A percentile compares a stretch with the other conserved stretches of the same genome.
Conservation (phyloP, 2,329 filamentous ascomycete species). For the Aurifilum marmelostoma region DNA sequence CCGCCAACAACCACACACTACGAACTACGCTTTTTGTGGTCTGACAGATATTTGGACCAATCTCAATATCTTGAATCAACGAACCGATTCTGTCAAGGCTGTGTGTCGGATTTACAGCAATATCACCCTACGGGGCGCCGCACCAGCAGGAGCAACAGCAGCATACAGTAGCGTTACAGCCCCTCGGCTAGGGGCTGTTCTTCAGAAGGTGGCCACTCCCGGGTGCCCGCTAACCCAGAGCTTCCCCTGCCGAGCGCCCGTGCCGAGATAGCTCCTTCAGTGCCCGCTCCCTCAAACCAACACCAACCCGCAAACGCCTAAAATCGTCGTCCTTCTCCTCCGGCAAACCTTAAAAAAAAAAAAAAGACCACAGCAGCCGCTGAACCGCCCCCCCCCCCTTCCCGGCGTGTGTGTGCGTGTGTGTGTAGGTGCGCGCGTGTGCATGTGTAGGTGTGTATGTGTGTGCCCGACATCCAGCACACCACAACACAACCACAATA, state of each 20-base stretch:
- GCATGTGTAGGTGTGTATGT: neutral
- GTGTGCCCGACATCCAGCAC: slow-evolving; percentile 11
- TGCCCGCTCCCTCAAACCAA: neutral
- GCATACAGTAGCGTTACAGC: neutral
- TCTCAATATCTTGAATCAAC: neutral
- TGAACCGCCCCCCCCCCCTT: no score
- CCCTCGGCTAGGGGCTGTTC: neutral
- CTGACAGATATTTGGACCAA: neutral
- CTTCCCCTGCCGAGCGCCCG: slow-evolving; percentile 8
- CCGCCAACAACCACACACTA: no score
- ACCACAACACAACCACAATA: slow-evolving; percentile 20
- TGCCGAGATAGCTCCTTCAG: slow-evolving; percentile 7
- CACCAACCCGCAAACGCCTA: slow-evolving; percentile 3
- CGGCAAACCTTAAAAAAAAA: slow-evolving; percentile 3
- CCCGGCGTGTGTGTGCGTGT: neutral
- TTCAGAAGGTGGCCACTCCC: neutral
- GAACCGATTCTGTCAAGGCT: neutral
- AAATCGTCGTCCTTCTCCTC: neutral
- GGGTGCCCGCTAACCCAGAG: neutral
- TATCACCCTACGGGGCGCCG: neutral
- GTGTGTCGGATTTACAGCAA: neutral
- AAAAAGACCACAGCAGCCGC: neutral
- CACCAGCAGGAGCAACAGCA: neutral
- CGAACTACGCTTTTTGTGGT: neutral
- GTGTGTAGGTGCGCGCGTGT: neutral